phyloP scores from a whole-genome alignment of 129 eudicot species.

The Lactuca sativa region DNA sequence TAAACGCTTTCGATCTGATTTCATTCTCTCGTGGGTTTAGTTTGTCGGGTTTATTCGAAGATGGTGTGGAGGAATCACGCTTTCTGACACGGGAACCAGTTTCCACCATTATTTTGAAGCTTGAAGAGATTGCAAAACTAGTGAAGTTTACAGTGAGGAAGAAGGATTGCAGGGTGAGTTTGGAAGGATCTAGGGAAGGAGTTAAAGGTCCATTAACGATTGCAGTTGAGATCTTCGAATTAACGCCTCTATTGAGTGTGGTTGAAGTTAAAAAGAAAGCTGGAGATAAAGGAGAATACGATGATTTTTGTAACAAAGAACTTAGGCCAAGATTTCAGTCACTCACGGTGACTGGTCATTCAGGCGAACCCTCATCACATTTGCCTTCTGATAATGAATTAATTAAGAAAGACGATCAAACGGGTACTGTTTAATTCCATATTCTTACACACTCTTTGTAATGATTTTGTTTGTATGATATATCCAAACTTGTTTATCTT shows the following conservation, averaged over 20 bases:
- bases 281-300: constrained; percentile 70
- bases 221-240: constrained; percentile 71
- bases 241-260: constrained; percentile 65
- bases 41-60: constrained; percentile 72
- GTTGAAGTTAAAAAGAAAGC: constrained; percentile 80
- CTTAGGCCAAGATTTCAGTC: constrained; percentile 62
- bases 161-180: constrained; percentile 72
- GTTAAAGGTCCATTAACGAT: constrained; percentile 72
- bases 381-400: constrained; percentile 60
- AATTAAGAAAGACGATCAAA: constrained; percentile 6
- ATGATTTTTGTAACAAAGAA: constrained; percentile 62
- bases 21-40: constrained; percentile 66
- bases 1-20: constrained; percentile 71
- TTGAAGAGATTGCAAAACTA: constrained; percentile 74
- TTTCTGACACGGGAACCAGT: constrained; percentile 68
- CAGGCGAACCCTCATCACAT: constrained; percentile 45
- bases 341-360: constrained; percentile 36
- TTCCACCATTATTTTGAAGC: constrained; percentile 52
- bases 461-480: constrained; percentile 32
- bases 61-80: constrained; percentile 56
- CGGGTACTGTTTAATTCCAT: constrained; percentile 24
- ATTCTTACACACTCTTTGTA: constrained; percentile 10
- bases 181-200: constrained; percentile 75
- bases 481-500: constrained; percentile 10
- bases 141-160: constrained; percentile 80